Evolutionary conservation across 2,329 filamentous ascomycete genomes (phyloP), one percentile per base, ranked within the genome.

Genomic region (Sporothrix curviconia): DNA sequence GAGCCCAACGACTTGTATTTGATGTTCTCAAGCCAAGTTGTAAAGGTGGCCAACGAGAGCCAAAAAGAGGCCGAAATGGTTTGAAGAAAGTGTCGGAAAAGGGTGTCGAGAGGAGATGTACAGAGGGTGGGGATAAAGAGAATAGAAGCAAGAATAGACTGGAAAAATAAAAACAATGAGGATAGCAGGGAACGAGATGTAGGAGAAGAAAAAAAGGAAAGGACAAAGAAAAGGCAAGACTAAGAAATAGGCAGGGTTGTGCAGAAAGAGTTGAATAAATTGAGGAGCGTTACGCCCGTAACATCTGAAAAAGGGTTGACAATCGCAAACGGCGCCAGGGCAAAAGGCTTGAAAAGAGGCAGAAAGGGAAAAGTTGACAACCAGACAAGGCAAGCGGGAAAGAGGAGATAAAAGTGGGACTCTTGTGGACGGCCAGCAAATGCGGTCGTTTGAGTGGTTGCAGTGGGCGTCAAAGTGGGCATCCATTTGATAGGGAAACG

Each of bases 281-380:
- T 19, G 12, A 7, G 19, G 14, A 14, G 44, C 28, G 22, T 25
- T 58, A 58, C 56, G 49, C 49, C 53, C 56, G 56, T 40, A 58
- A 46, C 17, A 24, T 50, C 37, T 42, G 14, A 42, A 15, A 36
- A 14, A 25, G 42, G 42, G 47, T 19, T 54, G 40, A 24, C 30
- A n/a, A n/a, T n/a, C n/a, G n/a, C n/a, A n/a, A n/a, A n/a, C n/a
- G n/a, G n/a, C n/a, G n/a, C n/a, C n/a, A n/a, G 7, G 42, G 19
- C 43, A 39, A 25, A 50, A 19, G 14, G 30, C 8, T 19, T 12
- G 12, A 39, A 17, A 24, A 56, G 24, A 25, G 24, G 44, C 5
- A 57, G 51, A 51, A 37, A 42, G 43, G 28, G 17, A 42, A 9
- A 54, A 37, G 28, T 43, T 55, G 39, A 49, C 43, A 56, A 56